Evolutionary conservation across 306 rosid genomes (phyloP).

Genomic region (Inga leiocalycina): DNA sequence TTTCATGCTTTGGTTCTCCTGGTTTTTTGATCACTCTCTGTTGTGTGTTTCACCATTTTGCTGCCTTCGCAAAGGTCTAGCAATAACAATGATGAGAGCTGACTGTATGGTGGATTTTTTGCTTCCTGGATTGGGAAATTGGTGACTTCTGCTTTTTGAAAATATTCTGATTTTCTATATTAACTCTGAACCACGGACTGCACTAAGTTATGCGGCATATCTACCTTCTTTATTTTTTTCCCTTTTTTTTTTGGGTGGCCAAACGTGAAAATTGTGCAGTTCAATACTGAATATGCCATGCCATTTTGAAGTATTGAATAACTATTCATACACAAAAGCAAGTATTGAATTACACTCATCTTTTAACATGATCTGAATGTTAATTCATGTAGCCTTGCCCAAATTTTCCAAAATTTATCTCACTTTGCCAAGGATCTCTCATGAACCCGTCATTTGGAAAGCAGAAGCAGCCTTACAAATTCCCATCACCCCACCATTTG

Average conservation of each 20-base stretch:
- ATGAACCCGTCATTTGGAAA: no score
- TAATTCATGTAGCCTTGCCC: conserved; percentile 43
- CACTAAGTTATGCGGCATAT: no score
- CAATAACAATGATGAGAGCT: not conserved
- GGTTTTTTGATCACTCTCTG: conserved; percentile 3
- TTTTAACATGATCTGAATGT: conserved; percentile 23
- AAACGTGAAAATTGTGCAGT: not conserved
- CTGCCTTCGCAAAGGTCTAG: conserved; percentile 23
- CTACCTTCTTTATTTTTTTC: no score
- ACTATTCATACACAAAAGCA: no score
- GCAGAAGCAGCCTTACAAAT: no score
- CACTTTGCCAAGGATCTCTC: conserved; percentile 73
- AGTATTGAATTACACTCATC: no score
- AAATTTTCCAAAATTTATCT: conserved; percentile 67
- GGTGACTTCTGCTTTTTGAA: conserved; percentile 38
- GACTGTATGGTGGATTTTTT: conserved; percentile 21
- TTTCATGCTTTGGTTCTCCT: not conserved
- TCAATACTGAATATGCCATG: conserved; percentile 11
- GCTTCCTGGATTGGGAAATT: conserved; percentile 42
- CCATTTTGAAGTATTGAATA: not conserved
- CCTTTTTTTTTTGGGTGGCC: not conserved
- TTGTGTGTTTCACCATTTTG: not conserved
- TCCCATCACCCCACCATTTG: no score
- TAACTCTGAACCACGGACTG: no score
- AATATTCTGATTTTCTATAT: no score